Evolutionary conservation across 495 filamentous ascomycete genomes (phyloP).

Genomic region (Delitschia confertaspora): DNA sequence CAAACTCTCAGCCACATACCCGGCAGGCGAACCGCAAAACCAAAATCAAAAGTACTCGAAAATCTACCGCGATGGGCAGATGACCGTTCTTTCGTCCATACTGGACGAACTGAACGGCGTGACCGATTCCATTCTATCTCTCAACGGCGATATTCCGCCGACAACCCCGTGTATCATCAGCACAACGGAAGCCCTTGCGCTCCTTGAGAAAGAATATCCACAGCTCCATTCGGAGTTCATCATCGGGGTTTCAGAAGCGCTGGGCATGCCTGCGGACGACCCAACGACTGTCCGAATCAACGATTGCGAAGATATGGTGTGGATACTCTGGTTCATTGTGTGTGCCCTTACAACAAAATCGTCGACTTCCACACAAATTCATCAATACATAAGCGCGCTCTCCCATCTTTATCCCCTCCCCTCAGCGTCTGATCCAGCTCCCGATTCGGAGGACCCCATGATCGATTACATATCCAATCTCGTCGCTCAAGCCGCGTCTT

Average conservation of each 20-base stretch:
- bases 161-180: background rate
- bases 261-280: background rate
- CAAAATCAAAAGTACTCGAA: conserved; percentile 25
- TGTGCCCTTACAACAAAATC: background rate
- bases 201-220: background rate
- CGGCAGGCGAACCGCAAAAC: conserved; percentile 7
- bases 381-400: background rate
- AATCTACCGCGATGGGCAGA: conserved; percentile 30
- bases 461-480: no score
- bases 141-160: background rate
- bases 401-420: background rate
- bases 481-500: no score
- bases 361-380: background rate
- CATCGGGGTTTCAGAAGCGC: background rate
- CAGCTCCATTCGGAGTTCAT: background rate
- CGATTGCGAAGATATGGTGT: conserved; percentile 10
- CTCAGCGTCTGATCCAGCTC: no score
- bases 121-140: background rate
- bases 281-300: background rate
- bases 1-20: background rate
- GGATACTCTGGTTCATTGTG: conserved; percentile 7
- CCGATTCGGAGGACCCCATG: no score
- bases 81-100: conserved; percentile 20
- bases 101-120: conserved; percentile 13
- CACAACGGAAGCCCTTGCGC: background rate